phyloP scores from a whole-genome alignment of 73 alveolate species.

The Uronychia setigera region DNA sequence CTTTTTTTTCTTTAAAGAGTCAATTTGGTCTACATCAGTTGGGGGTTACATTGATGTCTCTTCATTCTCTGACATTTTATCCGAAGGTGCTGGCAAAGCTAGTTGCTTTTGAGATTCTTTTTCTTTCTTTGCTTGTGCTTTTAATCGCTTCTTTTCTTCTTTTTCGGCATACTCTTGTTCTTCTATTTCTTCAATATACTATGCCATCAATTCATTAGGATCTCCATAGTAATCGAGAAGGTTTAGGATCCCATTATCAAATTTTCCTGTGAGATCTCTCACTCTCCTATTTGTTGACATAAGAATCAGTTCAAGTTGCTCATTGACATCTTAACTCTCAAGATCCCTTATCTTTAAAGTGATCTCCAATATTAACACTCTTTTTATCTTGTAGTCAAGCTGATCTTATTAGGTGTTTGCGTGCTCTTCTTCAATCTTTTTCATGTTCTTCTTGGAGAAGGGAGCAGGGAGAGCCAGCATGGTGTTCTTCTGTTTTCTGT shows the following conservation, averaged over 20 bases:
- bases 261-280: slow-evolving; percentile 55
- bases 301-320: slow-evolving; percentile 64
- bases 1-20: no score
- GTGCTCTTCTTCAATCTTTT: slow-evolving; percentile 5
- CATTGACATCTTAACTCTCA: slow-evolving; percentile 64
- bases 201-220: slow-evolving; percentile 56
- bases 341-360: slow-evolving; percentile 50
- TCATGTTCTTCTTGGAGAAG: slow-evolving; percentile 5
- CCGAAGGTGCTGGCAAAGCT: no score
- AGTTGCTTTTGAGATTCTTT: no score
- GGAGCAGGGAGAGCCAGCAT: background rate
- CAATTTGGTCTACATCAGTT: no score
- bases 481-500: background rate
- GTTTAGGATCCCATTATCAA: slow-evolving; percentile 74
- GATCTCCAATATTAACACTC: slow-evolving; percentile 61
- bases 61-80: no score
- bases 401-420: slow-evolving; percentile 23
- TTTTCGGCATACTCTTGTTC: slow-evolving; percentile 37
- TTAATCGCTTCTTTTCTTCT: slow-evolving; percentile 35
- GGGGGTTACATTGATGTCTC: no score
- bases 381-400: slow-evolving; percentile 38
- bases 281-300: slow-evolving; percentile 65
- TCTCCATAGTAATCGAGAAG: slow-evolving; percentile 77
- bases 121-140: slow-evolving; percentile 28
- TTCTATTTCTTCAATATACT: slow-evolving; percentile 14